Evolutionary conservation across 192 early-diverging fungal species (phyloP), one percentile per base, ranked within the genome.

Genomic region (Phycomyces blakesleeanus): DNA sequence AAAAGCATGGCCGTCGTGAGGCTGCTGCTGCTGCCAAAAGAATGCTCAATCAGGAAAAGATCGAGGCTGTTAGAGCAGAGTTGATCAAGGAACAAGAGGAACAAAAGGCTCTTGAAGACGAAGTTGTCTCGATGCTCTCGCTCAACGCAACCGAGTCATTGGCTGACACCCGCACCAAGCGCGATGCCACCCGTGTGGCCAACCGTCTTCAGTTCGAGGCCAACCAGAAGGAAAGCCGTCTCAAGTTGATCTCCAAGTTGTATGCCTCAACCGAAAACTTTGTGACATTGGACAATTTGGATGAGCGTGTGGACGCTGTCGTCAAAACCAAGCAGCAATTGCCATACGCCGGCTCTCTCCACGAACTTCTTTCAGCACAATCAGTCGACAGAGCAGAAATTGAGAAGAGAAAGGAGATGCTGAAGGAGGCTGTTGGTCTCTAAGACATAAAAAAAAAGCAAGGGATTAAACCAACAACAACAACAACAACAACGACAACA

Each of bases 281-380:
- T 73, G 71, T 73, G 9, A 67, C 64, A 18, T 38, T 57, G 22
- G 65, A 67, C 0, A 73, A 73, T 52, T 41, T 73, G 6, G 71
- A 73, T 41, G 55, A n/a, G 2, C 53, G 57, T 29, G n/a, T 73
- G 1, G 71, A 73, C 58, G 18, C 25, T 14, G 26, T 63, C 22
- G 29, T 71, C 40, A 3, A 63, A 54, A 9, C 24, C 60, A 57
- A 42, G 55, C 27, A 54, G 53, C 8, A 25, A 42, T 29, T 62
- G 5, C 44, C 67, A 18, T 62, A 49, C 53, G 59, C 44, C 18
- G 60, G 47, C 26, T 55, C 67, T 11, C 40, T 69, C 18, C 52
- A 47, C 7, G 67, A 69, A 39, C 56, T 69, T 37, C 56, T 62
- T 53, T 21, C 53, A 16, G 57, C 61, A 2, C 53, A 53, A 18